Evolutionary conservation across 345 rosid species (phyloP), one percentile per base, ranked within the genome.

Genomic region (Linum trigynum): DNA sequence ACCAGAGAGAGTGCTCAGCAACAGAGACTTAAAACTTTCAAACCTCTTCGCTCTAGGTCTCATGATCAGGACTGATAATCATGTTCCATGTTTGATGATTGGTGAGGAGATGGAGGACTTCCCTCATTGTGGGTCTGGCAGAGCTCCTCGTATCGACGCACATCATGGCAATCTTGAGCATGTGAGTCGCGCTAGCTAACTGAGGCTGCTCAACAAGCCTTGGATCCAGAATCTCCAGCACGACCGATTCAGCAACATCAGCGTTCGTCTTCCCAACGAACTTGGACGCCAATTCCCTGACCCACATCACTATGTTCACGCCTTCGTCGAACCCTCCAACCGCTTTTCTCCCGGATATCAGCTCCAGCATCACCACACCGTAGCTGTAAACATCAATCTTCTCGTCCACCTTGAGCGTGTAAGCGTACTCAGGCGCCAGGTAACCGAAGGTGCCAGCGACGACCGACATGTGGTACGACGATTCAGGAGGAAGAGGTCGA

Each of bases 331-430:
- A 89, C 48, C 84, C 95, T 37, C 98, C 96, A 35, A 92, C 95
- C 0, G 98, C 95, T 81, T 71, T 87, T 57, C 85, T 79, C 23
- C 98, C 98, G 0, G 92, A 78, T 64, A 92, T 78, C 43, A 92
- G 78, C 82, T 92, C 98, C 75, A 92, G 67, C 62, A 92, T 69
- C 56, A 92, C 88, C 0, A 92, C 98, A 0, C 98, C 96, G 12
- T 87, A 89, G 60, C 98, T 92, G 72, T 92, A 92, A n/a, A 92
- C 98, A 61, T 92, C 98, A 57, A 92, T 89, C 72, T 92, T 92
- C 85, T 86, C 89, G 35, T 89, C 96, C 63, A 92, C 92, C 64
- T 82, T 92, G 76, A 89, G 65, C 0, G 96, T 92, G 79, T 92
- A 89, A 0, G 98, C 98, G 71, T 92, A 92, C 65, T 92, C 98